Evolutionary conservation across 2,329 filamentous ascomycete species (phyloP).

Genomic region (Atkinsonella hypoxylon): DNA sequence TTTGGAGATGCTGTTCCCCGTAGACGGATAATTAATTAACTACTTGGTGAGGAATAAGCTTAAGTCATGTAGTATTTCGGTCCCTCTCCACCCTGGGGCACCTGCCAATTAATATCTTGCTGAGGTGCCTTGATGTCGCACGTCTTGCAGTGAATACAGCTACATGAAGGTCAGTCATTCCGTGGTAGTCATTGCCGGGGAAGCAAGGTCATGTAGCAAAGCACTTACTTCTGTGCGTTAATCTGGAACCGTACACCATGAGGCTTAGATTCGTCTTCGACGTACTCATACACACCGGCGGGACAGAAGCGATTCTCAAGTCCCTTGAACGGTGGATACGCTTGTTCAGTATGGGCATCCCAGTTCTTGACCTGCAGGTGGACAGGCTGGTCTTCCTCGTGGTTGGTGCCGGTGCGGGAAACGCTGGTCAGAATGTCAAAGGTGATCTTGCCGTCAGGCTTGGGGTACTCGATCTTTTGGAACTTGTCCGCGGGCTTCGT

Average conservation of each 20-base stretch:
- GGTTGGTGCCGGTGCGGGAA: slow-evolving; percentile 89
- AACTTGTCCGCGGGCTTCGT: slow-evolving; percentile 72
- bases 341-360: slow-evolving; percentile 74
- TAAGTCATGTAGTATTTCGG: slow-evolving; percentile 62
- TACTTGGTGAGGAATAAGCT: not conserved
- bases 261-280: slow-evolving; percentile 80
- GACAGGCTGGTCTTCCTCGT: slow-evolving; percentile 96
- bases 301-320: slow-evolving; percentile 95
- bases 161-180: slow-evolving; percentile 22
- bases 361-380: slow-evolving; percentile 92
- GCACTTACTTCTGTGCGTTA: slow-evolving; percentile 85
- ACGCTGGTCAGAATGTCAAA: slow-evolving; percentile 97
- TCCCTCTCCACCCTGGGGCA: slow-evolving; percentile 79
- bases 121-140: slow-evolving; percentile 97
- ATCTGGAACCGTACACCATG: slow-evolving; percentile 94
- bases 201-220: not conserved
- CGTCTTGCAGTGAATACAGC: slow-evolving; percentile 98
- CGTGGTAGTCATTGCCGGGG: not conserved
- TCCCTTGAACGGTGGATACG: slow-evolving; percentile 82
- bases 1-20: not conserved
- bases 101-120: slow-evolving; percentile 96
- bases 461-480: slow-evolving; percentile 88
- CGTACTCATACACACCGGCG: slow-evolving; percentile 94
- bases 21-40: slow-evolving; percentile 3
- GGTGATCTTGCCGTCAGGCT: slow-evolving; percentile 87